Percentiles rank a stretch among this genome's conserved stretches.
These are phyloP conservation scores for Salix arbutifolia DNA, from an alignment of 345 rosid species.

Conservation along the genomic window DNA sequence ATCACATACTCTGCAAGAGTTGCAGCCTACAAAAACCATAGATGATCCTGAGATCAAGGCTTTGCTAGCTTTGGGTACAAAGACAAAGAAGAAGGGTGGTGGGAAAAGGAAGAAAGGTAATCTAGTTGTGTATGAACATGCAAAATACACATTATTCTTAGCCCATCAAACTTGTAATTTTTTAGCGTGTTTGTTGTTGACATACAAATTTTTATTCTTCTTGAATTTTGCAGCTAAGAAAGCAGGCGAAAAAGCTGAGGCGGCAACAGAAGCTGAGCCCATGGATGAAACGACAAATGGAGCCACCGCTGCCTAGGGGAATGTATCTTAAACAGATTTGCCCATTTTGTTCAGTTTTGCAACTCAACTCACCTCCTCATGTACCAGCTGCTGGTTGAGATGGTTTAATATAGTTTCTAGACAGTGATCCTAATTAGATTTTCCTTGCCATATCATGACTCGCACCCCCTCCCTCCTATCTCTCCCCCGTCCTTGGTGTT, in stretches of 20 bases:
- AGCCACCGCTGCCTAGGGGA: slow-evolving; percentile 40
- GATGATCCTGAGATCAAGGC: slow-evolving; percentile 96
- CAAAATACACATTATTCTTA: background rate
- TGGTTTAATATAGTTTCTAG: slow-evolving; percentile 28
- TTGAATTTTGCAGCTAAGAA: slow-evolving; percentile 59
- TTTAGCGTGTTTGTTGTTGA: background rate
- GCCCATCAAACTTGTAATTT: background rate
- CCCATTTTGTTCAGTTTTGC: slow-evolving; percentile 46
- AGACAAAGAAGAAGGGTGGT: slow-evolving; percentile 92
- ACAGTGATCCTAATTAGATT: slow-evolving; percentile 16
- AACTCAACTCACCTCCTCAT: slow-evolving; percentile 20
- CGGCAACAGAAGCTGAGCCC: slow-evolving; percentile 55
- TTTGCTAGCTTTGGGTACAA: slow-evolving; percentile 87
- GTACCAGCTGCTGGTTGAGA: slow-evolving; percentile 30
- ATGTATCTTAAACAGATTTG: slow-evolving; percentile 2
- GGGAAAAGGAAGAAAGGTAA: slow-evolving; percentile 99
- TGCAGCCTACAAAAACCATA: slow-evolving; percentile 61
- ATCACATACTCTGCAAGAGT: slow-evolving; percentile 69
- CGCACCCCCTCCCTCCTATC: too few relatives aligned
- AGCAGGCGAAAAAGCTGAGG: slow-evolving; percentile 51
- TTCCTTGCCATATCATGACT: background rate
- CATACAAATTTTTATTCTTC: background rate
- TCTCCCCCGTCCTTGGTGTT: background rate
- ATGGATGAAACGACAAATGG: slow-evolving; percentile 56
- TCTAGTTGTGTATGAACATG: background rate